These are phyloP conservation scores for Pogostemon cablin DNA, from an alignment of 257 asterid genomes.

Conservation along the genomic window DNA sequence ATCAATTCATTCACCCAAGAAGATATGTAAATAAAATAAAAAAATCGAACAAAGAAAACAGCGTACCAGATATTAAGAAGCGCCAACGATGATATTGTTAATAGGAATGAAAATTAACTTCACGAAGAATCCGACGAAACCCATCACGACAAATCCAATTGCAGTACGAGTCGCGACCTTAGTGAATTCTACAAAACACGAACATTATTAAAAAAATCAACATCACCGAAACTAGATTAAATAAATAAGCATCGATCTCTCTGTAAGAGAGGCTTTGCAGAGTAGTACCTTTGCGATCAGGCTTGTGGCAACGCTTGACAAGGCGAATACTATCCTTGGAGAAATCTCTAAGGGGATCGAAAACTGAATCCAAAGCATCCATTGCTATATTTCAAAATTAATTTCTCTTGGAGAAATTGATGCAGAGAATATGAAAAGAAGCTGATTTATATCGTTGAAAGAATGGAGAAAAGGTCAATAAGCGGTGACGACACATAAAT, in stretches of 20 bases:
- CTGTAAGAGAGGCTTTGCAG: background rate
- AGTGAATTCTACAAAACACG: conserved; percentile 47
- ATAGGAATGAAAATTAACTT: conserved; percentile 66
- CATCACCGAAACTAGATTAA: background rate
- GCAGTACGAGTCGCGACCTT: conserved; percentile 71
- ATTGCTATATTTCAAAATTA: conserved; percentile 1
- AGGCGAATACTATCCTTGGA: conserved; percentile 66
- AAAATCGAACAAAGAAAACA: background rate
- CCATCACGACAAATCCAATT: conserved; percentile 68
- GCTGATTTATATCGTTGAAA: too few species aligned
- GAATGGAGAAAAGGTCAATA: too few species aligned
- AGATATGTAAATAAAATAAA: background rate
- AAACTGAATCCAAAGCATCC: conserved; percentile 61
- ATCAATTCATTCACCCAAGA: background rate
- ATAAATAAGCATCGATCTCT: background rate
- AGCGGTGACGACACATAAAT: too few species aligned
- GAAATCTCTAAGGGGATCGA: conserved; percentile 66
- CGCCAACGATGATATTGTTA: conserved; percentile 65
- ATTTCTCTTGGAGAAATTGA: too few species aligned
- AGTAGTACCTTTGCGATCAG: conserved; percentile 63
- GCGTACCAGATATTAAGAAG: conserved; percentile 42
- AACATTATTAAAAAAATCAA: conserved; percentile 7
- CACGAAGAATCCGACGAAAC: conserved; percentile 63
- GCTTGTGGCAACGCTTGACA: conserved; percentile 71
- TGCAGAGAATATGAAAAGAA: too few species aligned